phyloP scores from a whole-genome alignment of 768 basidiomycete species.

The Lactarius evosmus region DNA sequence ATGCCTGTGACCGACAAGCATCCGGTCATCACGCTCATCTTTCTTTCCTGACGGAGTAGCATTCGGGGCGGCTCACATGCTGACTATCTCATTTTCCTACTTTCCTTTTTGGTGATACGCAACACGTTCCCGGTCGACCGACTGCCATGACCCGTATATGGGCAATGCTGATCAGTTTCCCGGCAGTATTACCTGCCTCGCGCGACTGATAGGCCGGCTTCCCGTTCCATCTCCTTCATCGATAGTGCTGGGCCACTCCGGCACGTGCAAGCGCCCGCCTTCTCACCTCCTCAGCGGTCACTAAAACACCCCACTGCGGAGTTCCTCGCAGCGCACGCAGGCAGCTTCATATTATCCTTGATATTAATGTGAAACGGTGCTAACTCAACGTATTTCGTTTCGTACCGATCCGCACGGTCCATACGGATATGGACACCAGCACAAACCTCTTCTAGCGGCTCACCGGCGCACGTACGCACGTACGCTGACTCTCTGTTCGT shows the following conservation, averaged over 20 bases:
- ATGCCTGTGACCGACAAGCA: constrained; percentile 8
- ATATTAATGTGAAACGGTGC: constrained; percentile 19
- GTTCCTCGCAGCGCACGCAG: constrained; percentile 6
- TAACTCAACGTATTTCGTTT: constrained; percentile 12
- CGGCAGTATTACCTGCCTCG: background rate
- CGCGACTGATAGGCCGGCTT: constrained; percentile 5
- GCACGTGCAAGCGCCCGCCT: constrained; percentile 11
- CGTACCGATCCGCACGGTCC: background rate
- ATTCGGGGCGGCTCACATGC: constrained; percentile 16
- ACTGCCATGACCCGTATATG: constrained; percentile 7
- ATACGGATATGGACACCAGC: background rate
- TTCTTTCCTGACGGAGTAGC: background rate
- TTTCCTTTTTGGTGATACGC: background rate
- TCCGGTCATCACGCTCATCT: constrained; percentile 17
- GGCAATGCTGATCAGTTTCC: constrained; percentile 10
- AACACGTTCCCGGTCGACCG: constrained; percentile 4
- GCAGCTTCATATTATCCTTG: background rate
- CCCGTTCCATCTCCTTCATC: constrained; percentile 20
- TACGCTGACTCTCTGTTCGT: constrained; percentile 2
- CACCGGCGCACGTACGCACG: background rate
- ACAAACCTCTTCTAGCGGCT: background rate
- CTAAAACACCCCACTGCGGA: constrained; percentile 14
- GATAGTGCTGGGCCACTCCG: constrained; percentile 12
- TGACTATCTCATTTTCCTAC: constrained; percentile 8
- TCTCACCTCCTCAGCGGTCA: background rate